phyloP scores from a whole-genome alignment of 2,329 filamentous ascomycete species.

The Colletotrichum godetiae region DNA sequence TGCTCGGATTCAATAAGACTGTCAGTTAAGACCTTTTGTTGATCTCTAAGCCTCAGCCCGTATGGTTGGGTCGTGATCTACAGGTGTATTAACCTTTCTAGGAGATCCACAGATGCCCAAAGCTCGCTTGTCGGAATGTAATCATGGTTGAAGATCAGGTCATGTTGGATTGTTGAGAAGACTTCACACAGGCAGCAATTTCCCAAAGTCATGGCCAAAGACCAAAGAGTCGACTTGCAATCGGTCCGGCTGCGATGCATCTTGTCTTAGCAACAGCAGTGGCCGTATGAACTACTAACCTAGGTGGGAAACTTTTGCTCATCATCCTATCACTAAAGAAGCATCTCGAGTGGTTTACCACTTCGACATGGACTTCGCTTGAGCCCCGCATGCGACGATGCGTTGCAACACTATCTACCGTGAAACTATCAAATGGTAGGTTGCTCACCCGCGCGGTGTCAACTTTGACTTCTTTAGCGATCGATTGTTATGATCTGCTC shows the following conservation, averaged over 20 bases:
- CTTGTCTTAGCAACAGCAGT: background rate
- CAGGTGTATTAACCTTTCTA: background rate
- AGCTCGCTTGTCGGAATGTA: background rate
- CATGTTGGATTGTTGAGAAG: background rate
- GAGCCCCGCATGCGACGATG: background rate
- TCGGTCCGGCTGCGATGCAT: no score
- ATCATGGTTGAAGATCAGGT: background rate
- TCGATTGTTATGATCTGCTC: background rate
- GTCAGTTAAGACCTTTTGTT: background rate
- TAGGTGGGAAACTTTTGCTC: background rate
- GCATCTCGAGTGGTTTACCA: background rate
- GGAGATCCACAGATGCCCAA: background rate
- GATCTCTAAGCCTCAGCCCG: conserved; percentile 19
- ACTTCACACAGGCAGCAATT: background rate
- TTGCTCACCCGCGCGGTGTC: background rate
- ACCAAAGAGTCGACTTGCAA: no score
- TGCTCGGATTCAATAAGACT: background rate
- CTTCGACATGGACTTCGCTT: background rate
- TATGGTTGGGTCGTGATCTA: conserved; percentile 6
- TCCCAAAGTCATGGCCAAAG: background rate
- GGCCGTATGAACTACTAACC: background rate
- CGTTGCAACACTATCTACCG: background rate
- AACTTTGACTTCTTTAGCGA: background rate
- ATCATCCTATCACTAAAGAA: background rate
- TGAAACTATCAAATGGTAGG: background rate